phyloP scores from a whole-genome alignment of 768 basidiomycete genomes.

The Leucocoprinus sp. region DNA sequence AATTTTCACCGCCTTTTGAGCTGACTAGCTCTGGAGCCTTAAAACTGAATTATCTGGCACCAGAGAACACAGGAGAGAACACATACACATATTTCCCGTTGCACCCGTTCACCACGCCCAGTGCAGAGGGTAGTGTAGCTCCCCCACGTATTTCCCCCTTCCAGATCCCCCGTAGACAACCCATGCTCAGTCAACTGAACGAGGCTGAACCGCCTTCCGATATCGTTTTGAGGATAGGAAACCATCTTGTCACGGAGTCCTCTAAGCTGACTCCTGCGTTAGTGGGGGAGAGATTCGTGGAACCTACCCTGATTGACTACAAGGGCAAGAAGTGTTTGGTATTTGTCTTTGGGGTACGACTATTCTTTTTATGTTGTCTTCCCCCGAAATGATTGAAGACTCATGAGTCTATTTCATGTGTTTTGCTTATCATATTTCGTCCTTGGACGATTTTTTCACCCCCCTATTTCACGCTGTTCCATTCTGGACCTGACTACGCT shows the following conservation, averaged over 20 bases:
- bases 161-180: constrained; percentile 30
- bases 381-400: neutral
- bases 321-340: constrained; percentile 43
- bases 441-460: neutral
- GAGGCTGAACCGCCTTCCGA: constrained; percentile 22
- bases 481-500: constrained; percentile 1
- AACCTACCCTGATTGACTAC: constrained; percentile 46
- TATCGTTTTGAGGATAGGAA: constrained; percentile 23
- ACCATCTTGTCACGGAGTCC: constrained; percentile 31
- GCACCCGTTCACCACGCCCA: constrained; percentile 25
- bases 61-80: constrained; percentile 3
- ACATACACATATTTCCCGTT: constrained; percentile 31
- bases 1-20: constrained; percentile 2
- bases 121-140: constrained; percentile 15
- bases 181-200: constrained; percentile 23
- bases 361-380: constrained; percentile 3
- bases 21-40: constrained; percentile 1
- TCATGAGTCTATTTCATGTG: neutral
- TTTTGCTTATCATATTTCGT: neutral
- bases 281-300: constrained; percentile 55
- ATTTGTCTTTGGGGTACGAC: constrained; percentile 56
- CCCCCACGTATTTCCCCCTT: constrained; percentile 22
- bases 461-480: constrained; percentile 8
- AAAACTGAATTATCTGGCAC: constrained; percentile 9
- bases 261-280: constrained; percentile 42